These are phyloP conservation scores for Austroboletus festivus DNA, from an alignment of 768 basidiomycete genomes.

Conservation along the genomic window DNA sequence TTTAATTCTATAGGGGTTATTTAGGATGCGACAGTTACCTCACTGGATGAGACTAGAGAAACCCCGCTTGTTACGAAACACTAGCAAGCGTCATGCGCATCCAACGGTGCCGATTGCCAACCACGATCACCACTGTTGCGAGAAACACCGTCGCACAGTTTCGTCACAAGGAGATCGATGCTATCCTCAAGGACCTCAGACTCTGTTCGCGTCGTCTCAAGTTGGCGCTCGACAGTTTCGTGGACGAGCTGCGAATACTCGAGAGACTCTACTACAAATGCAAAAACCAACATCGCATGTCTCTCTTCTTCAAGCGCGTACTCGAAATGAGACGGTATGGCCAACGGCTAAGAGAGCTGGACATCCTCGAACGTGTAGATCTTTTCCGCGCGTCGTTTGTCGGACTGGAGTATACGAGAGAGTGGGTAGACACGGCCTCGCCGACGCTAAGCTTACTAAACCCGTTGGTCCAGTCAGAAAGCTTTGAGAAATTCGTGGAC, in stretches of 20 bases:
- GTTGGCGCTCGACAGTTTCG: slow-evolving; percentile 31
- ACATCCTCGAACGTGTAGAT: slow-evolving; percentile 22
- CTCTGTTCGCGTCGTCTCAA: slow-evolving; percentile 50
- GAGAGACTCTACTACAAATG: slow-evolving; percentile 74
- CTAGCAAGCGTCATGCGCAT: too few species aligned
- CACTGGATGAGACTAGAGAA: too few species aligned
- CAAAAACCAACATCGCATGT: slow-evolving; percentile 59
- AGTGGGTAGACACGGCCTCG: slow-evolving; percentile 16
- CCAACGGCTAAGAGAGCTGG: slow-evolving; percentile 16
- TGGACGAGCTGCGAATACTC: slow-evolving; percentile 45
- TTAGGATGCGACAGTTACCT: too few species aligned
- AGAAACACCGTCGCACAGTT: slow-evolving; percentile 19
- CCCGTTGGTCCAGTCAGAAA: slow-evolving; percentile 40
- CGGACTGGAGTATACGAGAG: slow-evolving; percentile 22
- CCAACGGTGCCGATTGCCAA: background rate
- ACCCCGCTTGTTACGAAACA: too few species aligned
- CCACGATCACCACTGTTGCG: slow-evolving; percentile 12
- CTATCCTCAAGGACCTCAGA: slow-evolving; percentile 61
- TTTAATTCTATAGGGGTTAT: too few species aligned
- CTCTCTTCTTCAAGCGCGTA: slow-evolving; percentile 63
- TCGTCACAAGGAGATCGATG: slow-evolving; percentile 45
- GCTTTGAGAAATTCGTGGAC: slow-evolving; percentile 62
- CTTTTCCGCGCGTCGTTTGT: slow-evolving; percentile 28
- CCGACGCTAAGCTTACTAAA: background rate
- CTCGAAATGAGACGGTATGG: slow-evolving; percentile 53